Evolutionary conservation across 768 basidiomycete species (phyloP), one percentile per base, ranked within the genome.

Genomic region (Leccinum fibrillosum): DNA sequence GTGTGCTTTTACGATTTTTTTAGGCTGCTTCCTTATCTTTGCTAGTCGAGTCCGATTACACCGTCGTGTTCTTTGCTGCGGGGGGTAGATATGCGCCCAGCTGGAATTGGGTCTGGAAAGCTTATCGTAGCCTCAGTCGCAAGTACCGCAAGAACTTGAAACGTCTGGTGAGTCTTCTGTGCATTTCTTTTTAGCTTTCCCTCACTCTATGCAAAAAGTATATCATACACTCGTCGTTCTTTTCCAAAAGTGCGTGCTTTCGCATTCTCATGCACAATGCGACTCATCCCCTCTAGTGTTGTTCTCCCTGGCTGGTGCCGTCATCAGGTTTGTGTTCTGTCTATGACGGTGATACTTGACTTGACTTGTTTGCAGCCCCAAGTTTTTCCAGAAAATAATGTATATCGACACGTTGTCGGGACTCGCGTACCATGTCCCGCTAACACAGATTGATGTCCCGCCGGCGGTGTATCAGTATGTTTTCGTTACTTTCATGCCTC

Each of bases 101-200:
- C 25, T 93, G 90, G 90, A 90, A 86, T 62, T 94, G 92, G 92
- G 82, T 94, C 10, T 94, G 92, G 92, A 92, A 90, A 66, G 89
- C 90, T 1, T 93, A 93, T 70, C 80, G 90, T 23, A 88, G 87
- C 66, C 75, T 89, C 48, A 90, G 80, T 68, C 78, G 89, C 54
- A 92, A 91, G 71, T 94, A 92, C 67, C 82, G 92, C 54, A 94
- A 94, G 77, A 92, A 94, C 67, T 72, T 94, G 57, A 94, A 94
- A 72, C 84, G 85, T 67, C 68, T 94, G 73, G 91, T 89, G 59
- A 55, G 88, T 72, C 12, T 7, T 53, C 32, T 34, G 9, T 37
- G 9, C 32, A 5, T 0, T 32, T 11, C 57, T 17, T 52, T 39
- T 26, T 4, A n/a, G 23, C 51, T 42, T 48, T 13, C 23, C n/a